Evolutionary conservation across 169 alveolate genomes (phyloP).

Genomic region (Cryptosporidium ryanae): DNA sequence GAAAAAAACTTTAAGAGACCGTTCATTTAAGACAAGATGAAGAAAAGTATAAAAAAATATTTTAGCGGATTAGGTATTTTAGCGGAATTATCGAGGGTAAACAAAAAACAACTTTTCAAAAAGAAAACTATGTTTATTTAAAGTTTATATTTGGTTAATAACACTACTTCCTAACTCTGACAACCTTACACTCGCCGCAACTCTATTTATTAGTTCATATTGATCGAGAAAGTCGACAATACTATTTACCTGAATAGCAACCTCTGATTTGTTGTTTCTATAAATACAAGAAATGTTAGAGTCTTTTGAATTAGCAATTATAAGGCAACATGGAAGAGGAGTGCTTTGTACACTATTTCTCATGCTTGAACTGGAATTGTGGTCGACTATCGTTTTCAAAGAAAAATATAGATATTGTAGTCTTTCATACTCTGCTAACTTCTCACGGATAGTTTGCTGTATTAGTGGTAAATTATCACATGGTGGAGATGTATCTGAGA

Average conservation of each 20-base stretch:
- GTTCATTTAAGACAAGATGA: background rate
- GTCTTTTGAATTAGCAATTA: slow-evolving; percentile 59
- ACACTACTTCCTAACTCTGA: background rate
- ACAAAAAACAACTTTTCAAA: background rate
- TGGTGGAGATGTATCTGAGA: slow-evolving; percentile 1
- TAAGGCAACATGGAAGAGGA: slow-evolving; percentile 45
- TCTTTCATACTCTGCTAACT: slow-evolving; percentile 55
- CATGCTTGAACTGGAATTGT: slow-evolving; percentile 7
- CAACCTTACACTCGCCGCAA: slow-evolving; percentile 57
- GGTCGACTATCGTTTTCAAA: slow-evolving; percentile 58
- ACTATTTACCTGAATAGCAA: slow-evolving; percentile 60
- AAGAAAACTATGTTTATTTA: background rate
- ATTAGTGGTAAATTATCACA: slow-evolving; percentile 54
- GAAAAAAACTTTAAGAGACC: background rate
- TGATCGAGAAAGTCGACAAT: slow-evolving; percentile 66
- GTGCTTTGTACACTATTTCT: slow-evolving; percentile 5
- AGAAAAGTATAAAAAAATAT: background rate
- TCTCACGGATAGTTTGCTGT: slow-evolving; percentile 56
- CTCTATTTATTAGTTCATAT: slow-evolving; percentile 58
- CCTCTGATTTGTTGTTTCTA: slow-evolving; percentile 34
- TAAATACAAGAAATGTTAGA: slow-evolving; percentile 61
- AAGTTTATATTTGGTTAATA: background rate
- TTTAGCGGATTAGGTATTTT: background rate
- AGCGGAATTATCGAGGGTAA: slow-evolving; percentile 15
- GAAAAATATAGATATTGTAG: slow-evolving; percentile 37